phyloP scores from a whole-genome alignment of 345 rosid genomes.

The Trapa bicornis region DNA sequence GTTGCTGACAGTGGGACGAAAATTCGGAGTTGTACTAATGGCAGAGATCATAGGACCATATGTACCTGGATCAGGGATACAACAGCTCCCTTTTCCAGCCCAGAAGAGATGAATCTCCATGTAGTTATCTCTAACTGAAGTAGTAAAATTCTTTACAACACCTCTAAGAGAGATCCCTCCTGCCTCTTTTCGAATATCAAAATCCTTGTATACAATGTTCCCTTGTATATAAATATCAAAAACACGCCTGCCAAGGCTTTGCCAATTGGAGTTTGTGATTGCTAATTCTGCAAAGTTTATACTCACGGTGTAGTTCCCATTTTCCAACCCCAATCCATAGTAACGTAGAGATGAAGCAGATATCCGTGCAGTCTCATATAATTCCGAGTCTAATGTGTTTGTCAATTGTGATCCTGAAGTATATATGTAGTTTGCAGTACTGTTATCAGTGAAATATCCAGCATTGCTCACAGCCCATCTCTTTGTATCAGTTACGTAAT shows the following conservation, averaged over 20 bases:
- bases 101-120: constrained; percentile 24
- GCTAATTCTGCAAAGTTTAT: constrained; percentile 9
- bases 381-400: constrained; percentile 16
- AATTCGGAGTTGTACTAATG: constrained; percentile 21
- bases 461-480: constrained; percentile 40
- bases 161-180: constrained; percentile 18
- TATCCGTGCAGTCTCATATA: constrained; percentile 1
- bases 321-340: constrained; percentile 11
- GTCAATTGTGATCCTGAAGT: constrained; percentile 21
- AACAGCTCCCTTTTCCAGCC: constrained; percentile 29
- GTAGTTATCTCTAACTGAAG: constrained; percentile 17
- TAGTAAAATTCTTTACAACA: constrained; percentile 6
- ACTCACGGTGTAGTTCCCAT: constrained; percentile 11
- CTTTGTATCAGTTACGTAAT: constrained; percentile 24
- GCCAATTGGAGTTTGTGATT: constrained; percentile 5
- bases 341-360: constrained; percentile 11
- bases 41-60: constrained; percentile 33
- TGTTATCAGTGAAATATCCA: constrained; percentile 21
- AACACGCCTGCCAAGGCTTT: constrained; percentile 10
- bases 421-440: constrained; percentile 15
- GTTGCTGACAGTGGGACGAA: constrained; percentile 52
- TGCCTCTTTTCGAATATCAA: constrained; percentile 20
- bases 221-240: constrained; percentile 16
- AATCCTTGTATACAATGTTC: constrained; percentile 17
- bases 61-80: constrained; percentile 17